A percentile compares a stretch with the other conserved stretches of the same genome.
Conservation (phyloP, 1,284 basidiomycete species). For the Paramarasmius palmivorus region DNA sequence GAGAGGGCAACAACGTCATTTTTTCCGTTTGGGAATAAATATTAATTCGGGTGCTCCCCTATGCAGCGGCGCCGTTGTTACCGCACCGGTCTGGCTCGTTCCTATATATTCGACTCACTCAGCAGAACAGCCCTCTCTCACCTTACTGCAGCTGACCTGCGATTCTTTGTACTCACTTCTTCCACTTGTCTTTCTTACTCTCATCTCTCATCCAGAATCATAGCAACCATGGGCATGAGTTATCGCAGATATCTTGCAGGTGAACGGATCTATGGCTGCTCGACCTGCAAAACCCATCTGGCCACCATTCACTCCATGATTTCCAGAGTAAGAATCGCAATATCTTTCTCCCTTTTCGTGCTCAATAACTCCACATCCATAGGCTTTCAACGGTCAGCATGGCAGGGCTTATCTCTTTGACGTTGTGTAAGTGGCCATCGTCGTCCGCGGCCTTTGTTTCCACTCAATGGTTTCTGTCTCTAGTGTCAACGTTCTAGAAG, state of each 20-base stretch:
- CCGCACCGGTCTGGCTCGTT: too few species aligned
- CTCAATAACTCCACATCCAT: constrained; percentile 31
- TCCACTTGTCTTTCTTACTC: neutral
- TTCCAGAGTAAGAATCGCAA: constrained; percentile 66
- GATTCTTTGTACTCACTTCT: neutral
- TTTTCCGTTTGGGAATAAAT: too few species aligned
- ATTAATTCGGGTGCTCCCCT: too few species aligned
- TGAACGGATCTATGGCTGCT: constrained; percentile 90
- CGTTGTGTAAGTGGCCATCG: constrained; percentile 67
- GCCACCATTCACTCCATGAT: constrained; percentile 92
- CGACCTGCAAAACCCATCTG: constrained; percentile 89
- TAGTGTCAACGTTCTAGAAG: constrained; percentile 89
- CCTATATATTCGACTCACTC: too few species aligned
- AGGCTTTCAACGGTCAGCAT: constrained; percentile 95
- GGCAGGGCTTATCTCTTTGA: constrained; percentile 94
- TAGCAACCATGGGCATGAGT: constrained; percentile 75
- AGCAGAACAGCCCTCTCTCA: too few species aligned
- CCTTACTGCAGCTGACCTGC: too few species aligned
- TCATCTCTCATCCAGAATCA: neutral
- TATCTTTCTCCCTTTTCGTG: neutral
- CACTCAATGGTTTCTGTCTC: constrained; percentile 14
- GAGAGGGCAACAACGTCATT: too few species aligned
- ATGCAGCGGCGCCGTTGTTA: too few species aligned
- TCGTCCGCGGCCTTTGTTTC: constrained; percentile 13
- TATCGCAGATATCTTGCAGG: constrained; percentile 89